Conservation (phyloP, 176 grass and related monocot species). For the Phoenix dactylifera region DNA sequence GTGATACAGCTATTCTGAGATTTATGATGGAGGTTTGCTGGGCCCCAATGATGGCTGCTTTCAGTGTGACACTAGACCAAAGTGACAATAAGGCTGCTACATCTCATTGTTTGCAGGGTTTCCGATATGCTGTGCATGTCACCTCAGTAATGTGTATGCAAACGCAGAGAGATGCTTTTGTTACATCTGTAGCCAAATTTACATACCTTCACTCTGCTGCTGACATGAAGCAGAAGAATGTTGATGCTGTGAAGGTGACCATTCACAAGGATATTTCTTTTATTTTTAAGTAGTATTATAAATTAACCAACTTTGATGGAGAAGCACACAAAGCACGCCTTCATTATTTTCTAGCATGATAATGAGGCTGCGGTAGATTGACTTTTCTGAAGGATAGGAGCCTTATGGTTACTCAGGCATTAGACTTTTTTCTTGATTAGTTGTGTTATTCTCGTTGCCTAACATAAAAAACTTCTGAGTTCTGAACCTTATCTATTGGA, state of each 20-base stretch:
- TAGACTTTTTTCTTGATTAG: no score
- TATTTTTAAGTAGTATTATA: neutral
- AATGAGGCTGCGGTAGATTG: no score
- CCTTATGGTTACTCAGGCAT: no score
- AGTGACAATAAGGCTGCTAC: slow-evolving; percentile 82
- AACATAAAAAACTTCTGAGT: no score
- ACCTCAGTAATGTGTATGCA: slow-evolving; percentile 94
- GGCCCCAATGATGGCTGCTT: slow-evolving; percentile 99
- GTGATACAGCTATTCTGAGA: slow-evolving; percentile 76
- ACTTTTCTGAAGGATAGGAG: no score
- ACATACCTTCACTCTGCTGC: slow-evolving; percentile 91
- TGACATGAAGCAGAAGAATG: slow-evolving; percentile 97
- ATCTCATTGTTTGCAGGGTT: slow-evolving; percentile 85
- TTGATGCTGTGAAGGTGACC: slow-evolving; percentile 87
- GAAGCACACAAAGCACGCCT: no score
- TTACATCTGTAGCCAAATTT: slow-evolving; percentile 95
- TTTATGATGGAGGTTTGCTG: slow-evolving; percentile 99
- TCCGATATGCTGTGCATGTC: slow-evolving; percentile 70
- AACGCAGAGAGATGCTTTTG: slow-evolving; percentile 94
- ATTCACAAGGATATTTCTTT: neutral
- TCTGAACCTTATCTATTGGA: no score
- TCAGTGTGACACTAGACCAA: slow-evolving; percentile 81
- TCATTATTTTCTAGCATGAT: no score
- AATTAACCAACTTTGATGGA: no score
- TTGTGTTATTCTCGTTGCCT: no score